Evolutionary conservation across 352 stramenopile genomes (phyloP).

Genomic region (Phytophthora boehmeriae): DNA sequence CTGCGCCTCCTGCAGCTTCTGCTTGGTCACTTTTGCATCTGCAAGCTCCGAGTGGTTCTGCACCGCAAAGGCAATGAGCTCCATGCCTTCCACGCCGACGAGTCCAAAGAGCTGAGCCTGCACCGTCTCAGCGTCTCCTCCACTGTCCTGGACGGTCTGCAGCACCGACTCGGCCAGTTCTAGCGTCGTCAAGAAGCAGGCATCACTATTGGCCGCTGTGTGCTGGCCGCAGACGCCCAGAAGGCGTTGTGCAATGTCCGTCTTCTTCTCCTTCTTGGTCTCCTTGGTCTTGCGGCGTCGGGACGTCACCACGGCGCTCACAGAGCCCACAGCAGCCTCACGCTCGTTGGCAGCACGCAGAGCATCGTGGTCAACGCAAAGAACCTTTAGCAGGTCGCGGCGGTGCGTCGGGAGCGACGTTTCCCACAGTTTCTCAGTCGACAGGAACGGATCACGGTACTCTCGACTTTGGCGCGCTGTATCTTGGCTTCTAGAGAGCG

Average conservation of each 20-base stretch:
- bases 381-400: slow-evolving; percentile 47
- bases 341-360: slow-evolving; percentile 57
- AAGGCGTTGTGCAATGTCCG: slow-evolving; percentile 39
- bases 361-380: slow-evolving; percentile 63
- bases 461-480: slow-evolving; percentile 9
- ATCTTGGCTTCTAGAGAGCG: slow-evolving; percentile 1
- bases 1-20: slow-evolving; percentile 49
- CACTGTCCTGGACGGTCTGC: slow-evolving; percentile 63
- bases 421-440: slow-evolving; percentile 32
- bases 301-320: slow-evolving; percentile 60
- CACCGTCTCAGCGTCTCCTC: slow-evolving; percentile 57
- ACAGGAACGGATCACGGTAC: slow-evolving; percentile 49
- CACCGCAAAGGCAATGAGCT: slow-evolving; percentile 80
- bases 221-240: slow-evolving; percentile 49
- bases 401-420: slow-evolving; percentile 31
- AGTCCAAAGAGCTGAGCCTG: slow-evolving; percentile 84
- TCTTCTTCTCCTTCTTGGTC: slow-evolving; percentile 19
- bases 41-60: slow-evolving; percentile 50
- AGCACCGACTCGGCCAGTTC: slow-evolving; percentile 75
- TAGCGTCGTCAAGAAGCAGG: slow-evolving; percentile 57
- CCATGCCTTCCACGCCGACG: slow-evolving; percentile 86
- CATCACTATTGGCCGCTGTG: slow-evolving; percentile 38
- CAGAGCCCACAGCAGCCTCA: slow-evolving; percentile 50
- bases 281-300: slow-evolving; percentile 29
- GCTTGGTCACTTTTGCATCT: slow-evolving; percentile 29